Evolutionary conservation across 2,329 filamentous ascomycete species (phyloP), one percentile per base, ranked within the genome.

Genomic region (Epichloe gansuensis): DNA sequence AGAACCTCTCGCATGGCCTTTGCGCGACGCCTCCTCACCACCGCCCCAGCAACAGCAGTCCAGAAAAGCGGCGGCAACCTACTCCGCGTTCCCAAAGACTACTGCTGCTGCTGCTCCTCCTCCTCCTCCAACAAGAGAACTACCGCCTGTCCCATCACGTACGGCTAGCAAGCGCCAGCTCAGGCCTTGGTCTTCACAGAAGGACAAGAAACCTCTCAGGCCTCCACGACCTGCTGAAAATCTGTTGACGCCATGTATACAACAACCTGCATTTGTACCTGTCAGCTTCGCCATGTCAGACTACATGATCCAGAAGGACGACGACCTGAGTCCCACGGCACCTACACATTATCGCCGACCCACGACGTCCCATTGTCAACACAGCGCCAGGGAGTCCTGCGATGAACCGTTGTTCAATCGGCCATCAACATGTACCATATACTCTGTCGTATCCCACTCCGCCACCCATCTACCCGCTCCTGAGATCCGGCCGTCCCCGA

Each of bases 31-130:
- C 46, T 48, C 58, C 13, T 52, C 55, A 12, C 11, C 37, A 11
- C 23, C 31, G n/a, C 41, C 53, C 21, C 50, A 39, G 13, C 17
- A 39, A n/a, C 17, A 35, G 25, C 46, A 37, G 31, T 46, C 41
- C 54, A 58, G 52, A 43, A 65, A 62, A 55, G 54, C 62, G 9
- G 56, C 60, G 9, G 59, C 64, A 17, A 67, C 65, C 3, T 73
- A 73, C 54, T 72, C 72, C 1, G 64, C 72, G 41, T 74, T 72
- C 54, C 72, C 72, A 5, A 73, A 68, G 58, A 57, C 63, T 25
- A 12, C 46, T 2, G 12, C 39, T 43, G n/a, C 46, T 2, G 12
- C 39, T 21, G 17, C 17, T 21, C 17, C 17, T 21, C 17, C 17
- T 21, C 42, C 43, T n/a, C 50, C 48, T 45, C 47, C 56, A n/a